Evolutionary conservation across 2,329 filamentous ascomycete genomes (phyloP).

Genomic region (Ascocoryne sarcoides): DNA sequence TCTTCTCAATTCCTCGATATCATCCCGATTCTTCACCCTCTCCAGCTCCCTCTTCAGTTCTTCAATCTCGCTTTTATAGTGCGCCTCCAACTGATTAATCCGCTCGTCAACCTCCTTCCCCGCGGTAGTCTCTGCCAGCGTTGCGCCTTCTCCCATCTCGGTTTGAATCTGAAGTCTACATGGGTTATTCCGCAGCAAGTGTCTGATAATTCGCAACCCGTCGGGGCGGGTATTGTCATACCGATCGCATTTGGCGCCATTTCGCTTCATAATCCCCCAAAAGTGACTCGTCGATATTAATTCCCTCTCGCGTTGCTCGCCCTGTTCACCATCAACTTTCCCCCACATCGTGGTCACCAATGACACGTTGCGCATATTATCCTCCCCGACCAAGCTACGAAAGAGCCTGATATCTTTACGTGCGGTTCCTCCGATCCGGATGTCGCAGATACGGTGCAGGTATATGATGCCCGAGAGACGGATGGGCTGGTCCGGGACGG

Average conservation of each 20-base stretch:
- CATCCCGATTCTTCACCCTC: background rate
- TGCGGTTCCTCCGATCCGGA: background rate
- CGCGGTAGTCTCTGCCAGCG: conserved; percentile 2
- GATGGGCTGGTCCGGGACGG: too few relatives aligned
- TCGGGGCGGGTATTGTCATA: too few relatives aligned
- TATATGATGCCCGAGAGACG: conserved; percentile 19
- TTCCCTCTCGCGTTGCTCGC: too few relatives aligned
- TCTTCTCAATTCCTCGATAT: background rate
- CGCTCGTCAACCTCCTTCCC: background rate
- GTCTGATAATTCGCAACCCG: too few relatives aligned
- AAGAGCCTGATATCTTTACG: conserved; percentile 31
- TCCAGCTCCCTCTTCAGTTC: background rate
- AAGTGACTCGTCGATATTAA: too few relatives aligned
- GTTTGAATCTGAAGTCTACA: conserved; percentile 1
- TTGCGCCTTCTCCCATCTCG: conserved; percentile 1
- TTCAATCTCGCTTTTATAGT: background rate
- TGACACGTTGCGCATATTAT: conserved; percentile 28
- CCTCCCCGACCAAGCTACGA: conserved; percentile 31
- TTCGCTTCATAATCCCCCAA: too few relatives aligned
- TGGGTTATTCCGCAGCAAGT: background rate
- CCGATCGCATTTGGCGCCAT: too few relatives aligned
- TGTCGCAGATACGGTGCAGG: conserved; percentile 24
- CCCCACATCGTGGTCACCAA: conserved; percentile 2
- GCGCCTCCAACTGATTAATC: background rate
- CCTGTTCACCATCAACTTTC: background rate